phyloP scores from a whole-genome alignment of 1,284 basidiomycete genomes.

The Gomphus bonarii region DNA sequence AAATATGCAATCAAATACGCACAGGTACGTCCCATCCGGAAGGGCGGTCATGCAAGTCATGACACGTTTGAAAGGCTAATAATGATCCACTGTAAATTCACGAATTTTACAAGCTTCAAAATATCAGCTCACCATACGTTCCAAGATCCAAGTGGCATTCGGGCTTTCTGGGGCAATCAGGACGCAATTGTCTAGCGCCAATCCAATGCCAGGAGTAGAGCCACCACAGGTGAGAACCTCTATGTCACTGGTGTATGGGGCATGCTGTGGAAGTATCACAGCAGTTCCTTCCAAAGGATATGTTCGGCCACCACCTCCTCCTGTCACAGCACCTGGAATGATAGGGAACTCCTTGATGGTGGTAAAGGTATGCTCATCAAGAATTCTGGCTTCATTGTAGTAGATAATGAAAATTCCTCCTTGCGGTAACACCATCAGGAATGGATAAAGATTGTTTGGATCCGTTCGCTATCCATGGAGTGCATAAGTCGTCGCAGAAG shows the following conservation, averaged over 20 bases:
- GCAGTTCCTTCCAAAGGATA: constrained; percentile 15
- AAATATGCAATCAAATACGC: neutral
- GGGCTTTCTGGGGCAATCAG: constrained; percentile 48
- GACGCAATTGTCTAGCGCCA: constrained; percentile 63
- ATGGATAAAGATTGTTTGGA: constrained; percentile 69
- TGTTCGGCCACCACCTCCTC: constrained; percentile 28
- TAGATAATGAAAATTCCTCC: constrained; percentile 58
- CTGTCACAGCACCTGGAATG: constrained; percentile 36
- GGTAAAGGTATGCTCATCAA: constrained; percentile 52
- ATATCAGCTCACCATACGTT: constrained; percentile 51
- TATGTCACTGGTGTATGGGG: constrained; percentile 38
- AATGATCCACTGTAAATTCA: neutral
- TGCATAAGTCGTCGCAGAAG: constrained; percentile 5
- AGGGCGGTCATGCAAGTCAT: constrained; percentile 65
- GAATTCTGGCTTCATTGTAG: constrained; percentile 70
- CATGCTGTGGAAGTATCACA: constrained; percentile 28
- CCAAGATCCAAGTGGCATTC: constrained; percentile 52
- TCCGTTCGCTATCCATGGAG: constrained; percentile 38
- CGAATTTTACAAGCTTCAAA: neutral
- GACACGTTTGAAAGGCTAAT: constrained; percentile 66
- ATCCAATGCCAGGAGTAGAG: constrained; percentile 29
- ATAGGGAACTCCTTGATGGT: constrained; percentile 30
- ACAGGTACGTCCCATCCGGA: constrained; percentile 62
- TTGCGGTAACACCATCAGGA: constrained; percentile 59
- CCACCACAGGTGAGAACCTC: constrained; percentile 14